Evolutionary conservation across 164 flowering plant genomes (phyloP).

Genomic region (Sedum album): DNA sequence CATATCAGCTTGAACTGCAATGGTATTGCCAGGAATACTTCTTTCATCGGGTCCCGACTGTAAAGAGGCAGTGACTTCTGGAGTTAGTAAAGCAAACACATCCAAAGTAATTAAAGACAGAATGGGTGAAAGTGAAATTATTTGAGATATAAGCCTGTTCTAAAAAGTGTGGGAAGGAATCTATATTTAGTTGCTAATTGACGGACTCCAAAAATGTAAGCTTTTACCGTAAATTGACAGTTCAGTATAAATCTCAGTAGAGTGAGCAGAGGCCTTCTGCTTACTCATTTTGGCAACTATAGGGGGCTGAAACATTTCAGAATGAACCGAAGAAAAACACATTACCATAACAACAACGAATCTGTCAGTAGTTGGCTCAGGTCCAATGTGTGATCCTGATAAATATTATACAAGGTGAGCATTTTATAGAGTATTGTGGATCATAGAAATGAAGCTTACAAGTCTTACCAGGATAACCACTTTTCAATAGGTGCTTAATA

Average conservation of each 20-base stretch:
- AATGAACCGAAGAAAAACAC: not conserved
- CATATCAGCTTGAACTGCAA: constrained; percentile 99
- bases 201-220: not conserved
- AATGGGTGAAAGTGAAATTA: not conserved
- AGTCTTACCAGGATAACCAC: constrained; percentile 71
- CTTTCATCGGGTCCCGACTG: constrained; percentile 95
- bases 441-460: not conserved
- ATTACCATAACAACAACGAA: constrained; percentile 91
- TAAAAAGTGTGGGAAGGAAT: not conserved
- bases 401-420: constrained; percentile 10
- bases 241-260: not conserved
- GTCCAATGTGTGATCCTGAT: constrained; percentile 95
- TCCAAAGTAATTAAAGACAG: not conserved
- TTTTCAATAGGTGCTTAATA: constrained; percentile 73
- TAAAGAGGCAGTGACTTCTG: constrained; percentile 3
- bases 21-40: constrained; percentile 89
- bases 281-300: not conserved
- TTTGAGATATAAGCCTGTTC: not conserved
- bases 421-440: not conserved
- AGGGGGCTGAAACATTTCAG: not conserved
- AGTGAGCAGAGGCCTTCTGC: not conserved
- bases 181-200: not conserved
- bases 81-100: not conserved
- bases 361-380: constrained; percentile 96
- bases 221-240: too few species aligned